phyloP scores from a whole-genome alignment of 495 filamentous ascomycete genomes.

The Aspergillus taichungensis region DNA sequence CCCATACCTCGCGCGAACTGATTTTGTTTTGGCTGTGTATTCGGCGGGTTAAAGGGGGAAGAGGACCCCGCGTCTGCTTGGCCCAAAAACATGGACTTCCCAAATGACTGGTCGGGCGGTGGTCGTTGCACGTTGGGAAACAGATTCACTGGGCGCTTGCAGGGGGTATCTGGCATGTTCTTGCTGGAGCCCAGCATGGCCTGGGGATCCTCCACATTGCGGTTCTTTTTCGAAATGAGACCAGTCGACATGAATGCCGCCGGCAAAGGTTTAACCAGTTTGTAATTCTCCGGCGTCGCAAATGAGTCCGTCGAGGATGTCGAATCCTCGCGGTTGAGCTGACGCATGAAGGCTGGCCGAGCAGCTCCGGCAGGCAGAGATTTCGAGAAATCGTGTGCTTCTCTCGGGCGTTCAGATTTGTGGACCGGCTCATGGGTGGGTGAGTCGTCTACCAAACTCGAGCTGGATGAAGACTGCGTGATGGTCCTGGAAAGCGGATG shows the following conservation, averaged over 20 bases:
- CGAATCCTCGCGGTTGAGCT: slow-evolving; percentile 35
- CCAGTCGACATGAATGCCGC: slow-evolving; percentile 92
- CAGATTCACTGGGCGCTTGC: slow-evolving; percentile 67
- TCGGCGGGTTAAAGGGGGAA: slow-evolving; percentile 51
- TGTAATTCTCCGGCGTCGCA: slow-evolving; percentile 78
- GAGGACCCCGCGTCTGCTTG: slow-evolving; percentile 58
- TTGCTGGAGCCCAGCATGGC: slow-evolving; percentile 35
- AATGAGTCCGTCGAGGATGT: slow-evolving; percentile 46
- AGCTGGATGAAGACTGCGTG: slow-evolving; percentile 74
- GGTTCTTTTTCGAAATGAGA: slow-evolving; percentile 78
- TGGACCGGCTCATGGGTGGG: slow-evolving; percentile 56
- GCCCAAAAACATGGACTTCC: slow-evolving; percentile 43
- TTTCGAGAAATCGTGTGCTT: slow-evolving; percentile 64
- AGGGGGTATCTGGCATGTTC: slow-evolving; percentile 86
- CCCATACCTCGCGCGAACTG: slow-evolving; percentile 59
- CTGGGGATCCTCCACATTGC: slow-evolving; percentile 46
- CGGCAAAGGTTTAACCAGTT: slow-evolving; percentile 70
- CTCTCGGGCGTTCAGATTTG: slow-evolving; percentile 41
- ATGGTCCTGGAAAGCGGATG: slow-evolving; percentile 82
- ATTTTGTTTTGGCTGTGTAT: slow-evolving; percentile 36
- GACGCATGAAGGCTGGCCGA: slow-evolving; percentile 34
- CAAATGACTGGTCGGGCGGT: slow-evolving; percentile 45
- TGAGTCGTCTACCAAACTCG: slow-evolving; percentile 67
- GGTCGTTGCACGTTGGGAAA: slow-evolving; percentile 53
- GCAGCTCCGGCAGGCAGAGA: slow-evolving; percentile 65